Conservation (phyloP, 1,284 basidiomycete genomes). For the Cryptococcus floricola region DNA sequence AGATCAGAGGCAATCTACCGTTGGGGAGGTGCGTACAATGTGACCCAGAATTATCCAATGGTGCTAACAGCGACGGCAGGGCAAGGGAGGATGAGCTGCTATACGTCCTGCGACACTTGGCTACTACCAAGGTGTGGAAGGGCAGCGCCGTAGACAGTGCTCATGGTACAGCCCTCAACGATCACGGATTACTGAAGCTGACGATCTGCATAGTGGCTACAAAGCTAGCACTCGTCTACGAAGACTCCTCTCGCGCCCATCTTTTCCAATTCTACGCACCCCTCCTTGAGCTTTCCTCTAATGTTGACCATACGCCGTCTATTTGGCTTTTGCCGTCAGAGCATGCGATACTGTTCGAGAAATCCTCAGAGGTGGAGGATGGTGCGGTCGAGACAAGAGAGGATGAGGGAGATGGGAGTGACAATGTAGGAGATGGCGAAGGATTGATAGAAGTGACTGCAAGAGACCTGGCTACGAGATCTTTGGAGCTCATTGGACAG, state of each 20-base stretch:
- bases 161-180: conserved; percentile 1
- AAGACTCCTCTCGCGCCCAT: conserved; percentile 69
- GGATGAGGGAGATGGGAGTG: conserved; percentile 14
- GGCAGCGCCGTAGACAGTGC: conserved; percentile 7
- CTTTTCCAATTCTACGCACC: conserved; percentile 78
- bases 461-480: conserved; percentile 62
- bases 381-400: conserved; percentile 1
- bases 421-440: conserved; percentile 36
- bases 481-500: conserved; percentile 65
- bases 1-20: conserved; percentile 73
- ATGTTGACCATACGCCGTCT: conserved; percentile 62
- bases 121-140: conserved; percentile 53
- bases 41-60: not conserved
- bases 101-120: conserved; percentile 74
- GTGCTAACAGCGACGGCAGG: conserved; percentile 58
- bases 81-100: conserved; percentile 83
- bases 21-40: conserved; percentile 64
- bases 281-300: conserved; percentile 70
- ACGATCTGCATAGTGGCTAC: conserved; percentile 42
- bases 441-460: conserved; percentile 59
- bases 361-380: not conserved
- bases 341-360: conserved; percentile 25
- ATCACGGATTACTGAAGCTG: not conserved
- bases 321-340: conserved; percentile 57
- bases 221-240: conserved; percentile 54